Base-by-base conservation (phyloP, 148 eudicot genomes). In the Spergularia bocconei region DNA sequence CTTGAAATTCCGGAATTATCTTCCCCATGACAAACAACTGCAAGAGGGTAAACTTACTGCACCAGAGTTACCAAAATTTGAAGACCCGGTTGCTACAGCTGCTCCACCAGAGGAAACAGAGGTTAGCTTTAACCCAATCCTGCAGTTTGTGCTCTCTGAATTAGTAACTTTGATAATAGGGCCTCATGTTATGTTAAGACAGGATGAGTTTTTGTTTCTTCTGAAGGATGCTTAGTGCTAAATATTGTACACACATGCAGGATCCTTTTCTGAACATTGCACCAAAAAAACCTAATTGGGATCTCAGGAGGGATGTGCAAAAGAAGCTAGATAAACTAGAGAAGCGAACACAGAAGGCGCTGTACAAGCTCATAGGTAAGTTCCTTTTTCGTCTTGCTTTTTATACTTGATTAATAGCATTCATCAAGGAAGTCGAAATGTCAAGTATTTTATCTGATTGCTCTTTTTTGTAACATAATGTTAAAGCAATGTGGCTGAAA, bases 221-320 rank as follows among this genome's bases (percentile, higher is more conserved):
- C n/a, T 51, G 72, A 69, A 69, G 25, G 16, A 19, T 68, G 20
- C n/a, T 67, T 16, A 74, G 12, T 67, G 20, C 20, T 77, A 29
- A 29, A 82, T 48, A 19, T 63, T 55, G 52, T 38, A 74, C 25
- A 63, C 64, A 36, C 56, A 39, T 78, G 67, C 85, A 95, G 98
- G 97, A 94, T 79, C 98, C 98, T 53, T 91, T 93, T 82, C 87
- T 94, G 48, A 94, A 94, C 80, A 94, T 95, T 79, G 98, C 97
- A 72, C 98, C 98, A 29, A 95, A 95, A 78, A 95, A 95, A 80
- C 98, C 98, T 56, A 95, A 95, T 78, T 95, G 97, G 97, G 98
- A 95, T 57, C 92, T 95, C 36, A 75, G 91, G 74, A 90, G 98
- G 78, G 98, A 95, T 74, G 97, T 95, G 67, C 96, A 95, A 67